These are phyloP conservation scores for Hypoxylon sp. DNA, from an alignment of 2,329 filamentous ascomycete species.

Conservation along the genomic window DNA sequence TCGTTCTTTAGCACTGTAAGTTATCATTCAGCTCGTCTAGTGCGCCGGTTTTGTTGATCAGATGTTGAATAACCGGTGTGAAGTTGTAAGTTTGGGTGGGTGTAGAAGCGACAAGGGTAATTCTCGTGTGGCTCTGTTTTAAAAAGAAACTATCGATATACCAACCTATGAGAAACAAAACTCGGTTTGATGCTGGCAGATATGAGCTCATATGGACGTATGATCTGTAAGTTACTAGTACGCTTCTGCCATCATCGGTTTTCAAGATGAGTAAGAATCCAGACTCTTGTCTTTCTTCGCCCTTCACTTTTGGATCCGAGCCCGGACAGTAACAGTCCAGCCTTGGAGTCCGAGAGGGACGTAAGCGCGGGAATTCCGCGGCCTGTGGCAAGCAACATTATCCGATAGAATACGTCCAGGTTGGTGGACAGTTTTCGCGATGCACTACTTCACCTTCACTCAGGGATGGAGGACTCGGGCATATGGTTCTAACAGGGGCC, in stretches of 20 bases:
- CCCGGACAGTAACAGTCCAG: not conserved
- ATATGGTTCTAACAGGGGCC: not conserved
- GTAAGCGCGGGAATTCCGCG: not conserved
- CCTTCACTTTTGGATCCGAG: not conserved
- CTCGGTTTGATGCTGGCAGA: not conserved
- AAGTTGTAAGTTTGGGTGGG: not conserved
- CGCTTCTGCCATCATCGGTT: not conserved
- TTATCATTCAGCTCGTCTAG: not conserved
- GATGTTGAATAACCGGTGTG: not conserved
- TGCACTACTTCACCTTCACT: not conserved
- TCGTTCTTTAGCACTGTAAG: not conserved
- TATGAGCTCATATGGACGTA: slow-evolving; percentile 1
- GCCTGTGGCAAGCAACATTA: not conserved
- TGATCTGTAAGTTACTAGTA: not conserved
- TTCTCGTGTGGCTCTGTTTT: slow-evolving; percentile 17
- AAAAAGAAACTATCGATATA: not conserved
- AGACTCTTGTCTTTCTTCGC: not conserved
- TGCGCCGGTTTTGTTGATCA: not conserved
- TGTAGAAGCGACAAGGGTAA: not conserved
- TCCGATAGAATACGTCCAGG: slow-evolving; percentile 19
- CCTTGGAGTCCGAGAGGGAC: not conserved
- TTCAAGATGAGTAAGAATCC: slow-evolving; percentile 1
- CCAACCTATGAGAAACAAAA: slow-evolving; percentile 1
- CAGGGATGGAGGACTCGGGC: not conserved
- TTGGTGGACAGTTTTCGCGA: slow-evolving; percentile 15